Percentiles rank a stretch among this genome's conserved stretches.
phyloP scores from a whole-genome alignment of 441 rosid genomes.

The Adansonia grandidieri region DNA sequence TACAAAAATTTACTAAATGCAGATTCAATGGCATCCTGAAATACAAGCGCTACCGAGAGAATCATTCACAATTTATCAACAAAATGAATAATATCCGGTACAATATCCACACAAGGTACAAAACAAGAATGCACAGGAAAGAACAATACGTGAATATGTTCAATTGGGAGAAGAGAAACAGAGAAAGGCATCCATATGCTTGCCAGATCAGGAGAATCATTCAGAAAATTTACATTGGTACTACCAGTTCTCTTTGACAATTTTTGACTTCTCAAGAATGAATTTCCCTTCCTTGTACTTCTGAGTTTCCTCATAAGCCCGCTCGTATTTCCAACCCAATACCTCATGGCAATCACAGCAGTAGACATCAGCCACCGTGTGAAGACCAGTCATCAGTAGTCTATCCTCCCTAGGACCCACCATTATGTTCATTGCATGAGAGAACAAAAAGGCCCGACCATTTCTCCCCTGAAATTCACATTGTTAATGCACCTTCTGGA shows the following conservation, averaged over 20 bases:
- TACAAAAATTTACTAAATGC: not conserved
- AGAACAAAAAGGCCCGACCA: constrained; percentile 71
- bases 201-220: constrained; percentile 17
- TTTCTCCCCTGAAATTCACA: constrained; percentile 57
- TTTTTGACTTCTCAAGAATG: constrained; percentile 70
- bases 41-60: constrained; percentile 20
- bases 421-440: constrained; percentile 58
- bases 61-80: constrained; percentile 42
- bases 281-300: constrained; percentile 78
- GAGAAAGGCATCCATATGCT: constrained; percentile 27
- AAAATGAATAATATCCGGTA: constrained; percentile 35
- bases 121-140: constrained; percentile 30
- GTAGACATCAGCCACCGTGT: constrained; percentile 63
- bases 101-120: too few species aligned
- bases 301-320: constrained; percentile 68
- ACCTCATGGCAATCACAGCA: constrained; percentile 65
- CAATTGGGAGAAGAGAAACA: constrained; percentile 28
- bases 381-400: constrained; percentile 68
- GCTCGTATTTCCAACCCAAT: constrained; percentile 74
- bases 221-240: constrained; percentile 21
- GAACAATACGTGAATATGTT: constrained; percentile 27
- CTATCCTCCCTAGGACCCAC: constrained; percentile 67
- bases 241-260: constrained; percentile 61
- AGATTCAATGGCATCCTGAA: constrained; percentile 13
- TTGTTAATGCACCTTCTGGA: not conserved